Conservation (phyloP, 2,329 filamentous ascomycete genomes). For the Arthrobotrys conoides region DNA sequence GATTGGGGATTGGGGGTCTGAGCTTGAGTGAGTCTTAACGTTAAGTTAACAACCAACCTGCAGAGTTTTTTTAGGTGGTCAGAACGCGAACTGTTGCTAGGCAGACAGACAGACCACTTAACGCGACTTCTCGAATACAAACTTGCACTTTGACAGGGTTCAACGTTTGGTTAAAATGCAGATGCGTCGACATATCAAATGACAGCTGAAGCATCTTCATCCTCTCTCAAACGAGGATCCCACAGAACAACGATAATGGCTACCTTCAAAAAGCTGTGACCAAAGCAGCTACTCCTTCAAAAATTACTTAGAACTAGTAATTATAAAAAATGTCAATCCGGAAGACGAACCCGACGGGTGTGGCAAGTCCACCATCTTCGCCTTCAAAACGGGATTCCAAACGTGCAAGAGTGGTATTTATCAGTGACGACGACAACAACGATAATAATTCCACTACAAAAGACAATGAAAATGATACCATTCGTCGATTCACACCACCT, state of each 20-base stretch:
- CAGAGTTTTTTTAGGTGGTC: background rate
- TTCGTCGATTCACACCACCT: background rate
- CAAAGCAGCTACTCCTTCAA: background rate
- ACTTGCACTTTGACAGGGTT: background rate
- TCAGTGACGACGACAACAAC: background rate
- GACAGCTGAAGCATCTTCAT: background rate
- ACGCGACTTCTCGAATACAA: conserved; percentile 10
- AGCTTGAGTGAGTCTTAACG: background rate
- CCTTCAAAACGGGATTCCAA: conserved; percentile 54
- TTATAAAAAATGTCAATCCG: conserved; percentile 43
- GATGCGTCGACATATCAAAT: background rate
- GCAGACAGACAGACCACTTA: background rate
- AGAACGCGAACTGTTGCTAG: conserved; percentile 16
- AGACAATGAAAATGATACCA: background rate
- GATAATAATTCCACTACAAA: background rate
- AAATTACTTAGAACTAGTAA: too few relatives aligned
- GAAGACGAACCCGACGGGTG: conserved; percentile 50
- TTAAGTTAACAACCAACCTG: background rate
- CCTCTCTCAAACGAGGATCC: background rate
- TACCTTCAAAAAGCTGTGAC: conserved; percentile 4
- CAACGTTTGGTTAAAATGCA: too few relatives aligned
- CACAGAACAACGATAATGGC: conserved; percentile 1
- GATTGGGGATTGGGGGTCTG: too few relatives aligned
- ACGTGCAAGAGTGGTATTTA: conserved; percentile 36
- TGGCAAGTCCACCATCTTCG: conserved; percentile 48